Percentiles rank a stretch among this genome's conserved stretches.
These are phyloP conservation scores for Suhomyces terraborum DNA, from an alignment of 1,139 yeast genomes.

Conservation along the genomic window DNA sequence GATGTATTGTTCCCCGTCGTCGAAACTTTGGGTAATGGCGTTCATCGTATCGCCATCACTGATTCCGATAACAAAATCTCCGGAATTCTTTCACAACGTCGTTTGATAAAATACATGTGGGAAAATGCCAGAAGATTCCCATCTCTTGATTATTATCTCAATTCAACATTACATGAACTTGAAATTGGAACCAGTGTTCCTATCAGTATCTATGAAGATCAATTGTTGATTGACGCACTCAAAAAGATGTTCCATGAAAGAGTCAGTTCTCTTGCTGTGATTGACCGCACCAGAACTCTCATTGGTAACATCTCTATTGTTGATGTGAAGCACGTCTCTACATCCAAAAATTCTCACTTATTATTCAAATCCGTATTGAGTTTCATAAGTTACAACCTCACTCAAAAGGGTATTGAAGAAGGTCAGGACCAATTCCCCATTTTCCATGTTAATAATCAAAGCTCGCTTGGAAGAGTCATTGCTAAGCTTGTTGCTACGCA, in stretches of 20 bases:
- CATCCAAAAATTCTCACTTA: constrained; percentile 79
- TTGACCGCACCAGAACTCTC: constrained; percentile 71
- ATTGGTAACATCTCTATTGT: constrained; percentile 93
- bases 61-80: constrained; percentile 51
- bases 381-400: constrained; percentile 81
- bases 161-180: constrained; percentile 64
- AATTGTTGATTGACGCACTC: constrained; percentile 81
- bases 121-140: constrained; percentile 88
- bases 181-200: constrained; percentile 72
- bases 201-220: constrained; percentile 81
- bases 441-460: constrained; percentile 80
- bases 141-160: constrained; percentile 71
- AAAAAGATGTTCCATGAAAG: constrained; percentile 80
- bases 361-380: constrained; percentile 82
- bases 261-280: constrained; percentile 91
- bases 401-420: constrained; percentile 86
- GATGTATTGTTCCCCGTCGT: constrained; percentile 74
- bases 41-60: constrained; percentile 86
- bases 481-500: constrained; percentile 95
- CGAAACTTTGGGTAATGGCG: constrained; percentile 87
- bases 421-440: constrained; percentile 97
- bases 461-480: constrained; percentile 83
- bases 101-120: constrained; percentile 82
- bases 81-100: constrained; percentile 87
- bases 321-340: constrained; percentile 85